Evolutionary conservation across 2,329 filamentous ascomycete species (phyloP).

Genomic region (Fusarium avenaceum): DNA sequence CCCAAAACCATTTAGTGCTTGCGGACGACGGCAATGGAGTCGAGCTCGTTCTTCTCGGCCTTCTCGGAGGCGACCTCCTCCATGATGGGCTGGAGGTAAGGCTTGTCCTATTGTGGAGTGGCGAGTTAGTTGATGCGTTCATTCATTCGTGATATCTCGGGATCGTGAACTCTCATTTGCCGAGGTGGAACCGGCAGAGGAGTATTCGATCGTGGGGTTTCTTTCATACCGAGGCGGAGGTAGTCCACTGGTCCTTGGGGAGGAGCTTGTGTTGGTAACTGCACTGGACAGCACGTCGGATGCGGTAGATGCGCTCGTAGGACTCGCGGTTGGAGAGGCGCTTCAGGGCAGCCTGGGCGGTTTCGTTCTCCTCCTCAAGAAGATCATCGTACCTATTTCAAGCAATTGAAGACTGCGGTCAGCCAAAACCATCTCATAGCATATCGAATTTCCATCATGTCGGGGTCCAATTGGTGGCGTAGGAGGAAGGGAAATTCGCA

Average conservation of each 20-base stretch:
- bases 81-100: slow-evolving; percentile 68
- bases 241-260: slow-evolving; percentile 72
- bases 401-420: slow-evolving; percentile 39
- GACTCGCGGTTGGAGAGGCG: slow-evolving; percentile 89
- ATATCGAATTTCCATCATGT: slow-evolving; percentile 13
- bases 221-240: slow-evolving; percentile 63
- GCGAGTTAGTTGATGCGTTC: slow-evolving; percentile 34
- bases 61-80: slow-evolving; percentile 64
- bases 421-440: slow-evolving; percentile 35
- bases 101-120: slow-evolving; percentile 59
- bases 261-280: slow-evolving; percentile 74
- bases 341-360: slow-evolving; percentile 88
- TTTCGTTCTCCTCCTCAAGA: slow-evolving; percentile 91
- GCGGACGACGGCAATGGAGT: slow-evolving; percentile 65
- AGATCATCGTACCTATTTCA: slow-evolving; percentile 86
- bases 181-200: slow-evolving; percentile 28
- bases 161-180: slow-evolving; percentile 39
- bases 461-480: slow-evolving; percentile 39
- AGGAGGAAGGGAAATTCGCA: slow-evolving; percentile 45
- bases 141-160: slow-evolving; percentile 25
- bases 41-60: slow-evolving; percentile 66
- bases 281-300: slow-evolving; percentile 92
- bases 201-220: slow-evolving; percentile 1
- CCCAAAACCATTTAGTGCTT: slow-evolving; percentile 57
- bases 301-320: slow-evolving; percentile 97